Evolutionary conservation across 2,329 filamentous ascomycete species (phyloP), one percentile per base, ranked within the genome.

Genomic region (Alternaria sp.): DNA sequence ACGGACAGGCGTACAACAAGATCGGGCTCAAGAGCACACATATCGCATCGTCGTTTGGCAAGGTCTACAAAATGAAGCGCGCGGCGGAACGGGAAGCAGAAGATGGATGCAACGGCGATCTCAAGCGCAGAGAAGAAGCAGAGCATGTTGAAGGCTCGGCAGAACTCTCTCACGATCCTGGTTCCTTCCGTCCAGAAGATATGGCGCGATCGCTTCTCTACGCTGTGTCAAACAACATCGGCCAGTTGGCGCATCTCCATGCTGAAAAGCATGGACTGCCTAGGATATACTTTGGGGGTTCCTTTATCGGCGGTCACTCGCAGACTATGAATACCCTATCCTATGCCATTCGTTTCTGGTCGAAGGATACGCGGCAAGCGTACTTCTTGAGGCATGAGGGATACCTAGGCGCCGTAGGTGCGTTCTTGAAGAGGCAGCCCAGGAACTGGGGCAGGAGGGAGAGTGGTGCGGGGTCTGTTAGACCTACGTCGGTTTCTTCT

Each of bases 321-420:
- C 96, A 98, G 82, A 99, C 96, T 12, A 99, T 99, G 88, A 97
- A 98, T 80, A 98, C 96, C 0, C 85, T 99, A 10, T 94, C 92
- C 59, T 99, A 97, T 77, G 96, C 95, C 76, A 97, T 99, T 82
- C 93, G 93, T 72, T 99, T 98, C 82, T 99, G 96, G 96, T 94
- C 92, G 70, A 93, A 96, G 77, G 95, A 94, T 45, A 86, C 90
- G 75, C 97, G 97, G 81, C 93, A 97, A 81, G 96, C 96, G 0
- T 98, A 97, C 79, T 99, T 99, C 79, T 79, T 99, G 63, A 87
- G 96, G 6, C 96, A 99, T 75, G 96, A 99, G 81, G 96, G 96
- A 25, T 99, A 98, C 78, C 87, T 99, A 1, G 96, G 96, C 10
- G 89, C 94, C 20, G 96, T 98, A 0, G 96, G 96, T 2, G 96